Conservation (phyloP, 345 rosid genomes). For the Eucalyptus cloeziana region DNA sequence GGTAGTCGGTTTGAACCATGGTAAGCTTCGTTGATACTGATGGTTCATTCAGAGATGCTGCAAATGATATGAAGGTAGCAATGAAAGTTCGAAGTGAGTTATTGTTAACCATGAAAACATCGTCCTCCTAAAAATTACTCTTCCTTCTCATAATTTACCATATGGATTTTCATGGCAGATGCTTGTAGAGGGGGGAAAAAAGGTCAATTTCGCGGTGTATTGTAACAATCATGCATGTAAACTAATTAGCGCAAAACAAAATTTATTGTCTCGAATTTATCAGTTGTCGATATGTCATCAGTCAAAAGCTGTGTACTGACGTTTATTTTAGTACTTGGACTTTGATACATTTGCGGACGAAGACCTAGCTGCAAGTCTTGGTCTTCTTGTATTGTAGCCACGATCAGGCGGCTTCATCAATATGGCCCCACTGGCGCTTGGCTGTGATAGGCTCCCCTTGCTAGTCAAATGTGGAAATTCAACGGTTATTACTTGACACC, state of each 20-base stretch:
- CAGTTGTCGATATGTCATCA: neutral
- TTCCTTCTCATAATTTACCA: neutral
- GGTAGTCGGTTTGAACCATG: neutral
- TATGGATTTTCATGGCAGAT: too few relatives aligned
- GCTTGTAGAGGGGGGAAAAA: too few relatives aligned
- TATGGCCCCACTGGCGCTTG: neutral
- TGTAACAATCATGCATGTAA: neutral
- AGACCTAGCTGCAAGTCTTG: neutral
- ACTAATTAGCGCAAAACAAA: neutral
- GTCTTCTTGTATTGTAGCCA: too few relatives aligned
- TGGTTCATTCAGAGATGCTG: neutral
- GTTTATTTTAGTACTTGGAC: neutral
- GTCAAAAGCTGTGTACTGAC: neutral
- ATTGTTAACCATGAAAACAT: neutral
- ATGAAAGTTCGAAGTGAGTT: too few relatives aligned
- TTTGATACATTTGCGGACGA: neutral
- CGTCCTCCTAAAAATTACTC: neutral
- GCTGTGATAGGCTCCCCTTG: neutral
- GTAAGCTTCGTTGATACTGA: neutral
- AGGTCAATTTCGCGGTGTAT: neutral
- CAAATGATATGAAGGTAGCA: neutral
- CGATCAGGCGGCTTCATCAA: neutral
- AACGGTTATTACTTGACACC: too few relatives aligned
- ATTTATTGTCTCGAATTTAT: neutral
- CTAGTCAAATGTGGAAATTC: neutral